Percentiles rank a stretch among this genome's conserved stretches.
Conservation (phyloP, 257 asterid species). For the Petrea volubilis region DNA sequence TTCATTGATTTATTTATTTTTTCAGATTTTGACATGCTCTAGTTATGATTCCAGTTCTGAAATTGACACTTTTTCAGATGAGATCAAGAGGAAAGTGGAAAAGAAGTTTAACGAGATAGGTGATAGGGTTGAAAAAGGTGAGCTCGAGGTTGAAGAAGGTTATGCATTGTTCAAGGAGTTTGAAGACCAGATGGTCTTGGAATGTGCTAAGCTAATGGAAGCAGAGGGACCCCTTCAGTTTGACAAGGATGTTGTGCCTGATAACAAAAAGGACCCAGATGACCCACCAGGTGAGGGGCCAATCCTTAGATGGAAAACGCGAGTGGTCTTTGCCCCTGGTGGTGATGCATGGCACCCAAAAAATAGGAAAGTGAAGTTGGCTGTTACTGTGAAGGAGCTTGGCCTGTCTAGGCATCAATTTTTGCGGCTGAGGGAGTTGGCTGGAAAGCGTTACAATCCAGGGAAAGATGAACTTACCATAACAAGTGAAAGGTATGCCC, state of each 20-base stretch:
- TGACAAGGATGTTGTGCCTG: constrained; percentile 39
- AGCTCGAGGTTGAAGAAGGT: constrained; percentile 81
- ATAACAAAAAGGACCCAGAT: constrained; percentile 45
- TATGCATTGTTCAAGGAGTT: constrained; percentile 76
- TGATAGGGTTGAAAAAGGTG: constrained; percentile 73
- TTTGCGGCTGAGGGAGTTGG: constrained; percentile 77
- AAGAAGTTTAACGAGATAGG: constrained; percentile 78
- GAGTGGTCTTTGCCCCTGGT: constrained; percentile 83
- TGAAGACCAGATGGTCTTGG: constrained; percentile 82
- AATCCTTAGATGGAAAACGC: constrained; percentile 83
- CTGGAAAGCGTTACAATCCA: constrained; percentile 77
- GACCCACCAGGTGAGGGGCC: constrained; percentile 94
- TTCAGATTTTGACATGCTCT: neutral
- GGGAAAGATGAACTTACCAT: constrained; percentile 94
- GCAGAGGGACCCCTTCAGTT: constrained; percentile 49
- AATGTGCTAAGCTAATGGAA: constrained; percentile 65
- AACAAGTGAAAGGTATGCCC: constrained; percentile 80
- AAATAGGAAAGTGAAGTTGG: constrained; percentile 74
- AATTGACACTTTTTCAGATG: constrained; percentile 42
- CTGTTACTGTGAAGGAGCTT: constrained; percentile 83
- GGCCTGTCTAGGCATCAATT: constrained; percentile 80
- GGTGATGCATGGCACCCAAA: constrained; percentile 98
- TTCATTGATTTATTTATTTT: neutral
- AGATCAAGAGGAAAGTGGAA: constrained; percentile 73
- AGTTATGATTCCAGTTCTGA: neutral